Evolutionary conservation across 805 yeast genomes (phyloP).

Genomic region (Sungouiella thailandica): DNA sequence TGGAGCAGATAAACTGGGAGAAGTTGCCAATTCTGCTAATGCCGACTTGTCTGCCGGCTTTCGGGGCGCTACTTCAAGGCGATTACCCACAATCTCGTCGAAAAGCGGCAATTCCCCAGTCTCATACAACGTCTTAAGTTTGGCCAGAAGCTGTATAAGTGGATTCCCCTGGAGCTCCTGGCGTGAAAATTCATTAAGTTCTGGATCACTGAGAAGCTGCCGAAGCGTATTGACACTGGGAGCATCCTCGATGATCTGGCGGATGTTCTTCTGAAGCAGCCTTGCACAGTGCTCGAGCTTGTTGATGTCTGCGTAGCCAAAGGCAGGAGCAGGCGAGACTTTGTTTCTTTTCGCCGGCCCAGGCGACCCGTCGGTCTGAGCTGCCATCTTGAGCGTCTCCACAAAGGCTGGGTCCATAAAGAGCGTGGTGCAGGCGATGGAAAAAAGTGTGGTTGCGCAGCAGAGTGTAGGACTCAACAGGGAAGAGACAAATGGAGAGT

Average conservation of each 20-base stretch:
- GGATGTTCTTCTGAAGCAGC: conserved; percentile 40
- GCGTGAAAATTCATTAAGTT: conserved; percentile 38
- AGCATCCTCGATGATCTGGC: conserved; percentile 40
- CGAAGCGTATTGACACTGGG: conserved; percentile 47
- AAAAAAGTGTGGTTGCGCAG: too few relatives aligned
- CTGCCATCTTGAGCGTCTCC: not conserved
- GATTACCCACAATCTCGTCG: conserved; percentile 48
- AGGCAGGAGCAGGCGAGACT: conserved; percentile 1
- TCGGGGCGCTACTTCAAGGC: conserved; percentile 15
- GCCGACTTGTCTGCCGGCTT: conserved; percentile 1
- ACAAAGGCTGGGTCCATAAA: too few relatives aligned
- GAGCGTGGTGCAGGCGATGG: too few relatives aligned
- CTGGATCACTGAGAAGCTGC: conserved; percentile 23
- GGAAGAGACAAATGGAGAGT: too few relatives aligned
- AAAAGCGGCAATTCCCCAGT: conserved; percentile 47
- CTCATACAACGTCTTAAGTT: conserved; percentile 50
- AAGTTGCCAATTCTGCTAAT: not conserved
- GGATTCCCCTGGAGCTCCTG: conserved; percentile 49
- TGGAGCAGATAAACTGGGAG: not conserved
- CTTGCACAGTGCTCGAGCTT: conserved; percentile 37
- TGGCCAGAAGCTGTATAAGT: conserved; percentile 55
- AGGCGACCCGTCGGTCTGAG: not conserved
- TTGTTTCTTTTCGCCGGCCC: not conserved
- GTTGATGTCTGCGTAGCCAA: conserved; percentile 35
- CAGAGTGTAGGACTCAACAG: too few relatives aligned